A percentile compares a stretch with the other conserved stretches of the same genome.
Conservation (phyloP, 1,284 basidiomycete genomes). For the Melampsora larici-populina region DNA sequence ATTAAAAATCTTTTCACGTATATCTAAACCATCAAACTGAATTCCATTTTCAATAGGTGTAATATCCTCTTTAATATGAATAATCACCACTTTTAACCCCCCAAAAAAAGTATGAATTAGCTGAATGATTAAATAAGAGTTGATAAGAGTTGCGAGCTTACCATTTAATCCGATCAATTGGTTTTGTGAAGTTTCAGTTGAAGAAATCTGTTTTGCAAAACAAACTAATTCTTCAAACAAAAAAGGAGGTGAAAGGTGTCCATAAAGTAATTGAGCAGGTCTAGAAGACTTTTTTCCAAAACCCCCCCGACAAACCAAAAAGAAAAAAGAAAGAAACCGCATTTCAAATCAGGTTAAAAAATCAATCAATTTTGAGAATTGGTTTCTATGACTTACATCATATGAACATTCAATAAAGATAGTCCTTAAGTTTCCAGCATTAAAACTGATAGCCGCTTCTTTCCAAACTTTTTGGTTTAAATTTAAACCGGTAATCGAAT, state of each 20-base stretch:
- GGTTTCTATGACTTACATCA: background rate
- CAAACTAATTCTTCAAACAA: slow-evolving; percentile 64
- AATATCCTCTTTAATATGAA: slow-evolving; percentile 9
- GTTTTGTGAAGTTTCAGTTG: background rate
- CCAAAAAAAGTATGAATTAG: background rate
- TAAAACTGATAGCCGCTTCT: slow-evolving; percentile 59
- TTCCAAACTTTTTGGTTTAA: slow-evolving; percentile 67
- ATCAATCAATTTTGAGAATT: slow-evolving; percentile 62
- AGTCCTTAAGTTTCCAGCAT: background rate
- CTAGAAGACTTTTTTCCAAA: slow-evolving; percentile 61
- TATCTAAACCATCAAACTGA: no score
- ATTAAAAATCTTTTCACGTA: no score
- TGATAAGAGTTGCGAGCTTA: background rate
- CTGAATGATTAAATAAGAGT: background rate
- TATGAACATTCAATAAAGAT: slow-evolving; percentile 14
- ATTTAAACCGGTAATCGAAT: slow-evolving; percentile 63
- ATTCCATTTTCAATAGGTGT: background rate
- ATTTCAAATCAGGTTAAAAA: slow-evolving; percentile 69
- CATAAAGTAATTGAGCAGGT: slow-evolving; percentile 64
- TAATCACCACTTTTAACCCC: background rate
- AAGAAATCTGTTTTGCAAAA: slow-evolving; percentile 63
- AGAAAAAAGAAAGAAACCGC: no score
- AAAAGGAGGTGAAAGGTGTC: slow-evolving; percentile 72
- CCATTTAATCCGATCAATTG: background rate
- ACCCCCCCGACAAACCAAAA: background rate